Conservation (phyloP, 352 stramenopile species). For the Globisporangium ultimum region DNA sequence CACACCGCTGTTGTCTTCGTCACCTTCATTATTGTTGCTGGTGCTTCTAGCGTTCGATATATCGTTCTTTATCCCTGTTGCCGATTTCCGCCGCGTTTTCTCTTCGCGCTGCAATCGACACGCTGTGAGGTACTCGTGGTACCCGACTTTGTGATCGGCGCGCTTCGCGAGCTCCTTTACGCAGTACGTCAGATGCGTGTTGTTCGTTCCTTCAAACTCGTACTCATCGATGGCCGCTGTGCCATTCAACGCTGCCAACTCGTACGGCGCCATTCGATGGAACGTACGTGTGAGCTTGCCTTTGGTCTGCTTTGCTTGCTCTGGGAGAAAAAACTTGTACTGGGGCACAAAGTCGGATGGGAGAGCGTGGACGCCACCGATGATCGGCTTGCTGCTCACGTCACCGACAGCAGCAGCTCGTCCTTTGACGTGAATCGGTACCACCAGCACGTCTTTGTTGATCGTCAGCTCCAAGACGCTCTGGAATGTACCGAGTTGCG, state of each 20-base stretch:
- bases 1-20: slow-evolving; percentile 32
- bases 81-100: slow-evolving; percentile 26
- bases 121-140: slow-evolving; percentile 63
- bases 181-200: slow-evolving; percentile 83
- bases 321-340: slow-evolving; percentile 88
- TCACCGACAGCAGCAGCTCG: slow-evolving; percentile 53
- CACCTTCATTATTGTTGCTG: slow-evolving; percentile 26
- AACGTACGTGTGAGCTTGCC: slow-evolving; percentile 47
- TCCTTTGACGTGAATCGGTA: slow-evolving; percentile 67
- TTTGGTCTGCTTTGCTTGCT: slow-evolving; percentile 64
- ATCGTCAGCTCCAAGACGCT: slow-evolving; percentile 38
- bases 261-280: slow-evolving; percentile 58
- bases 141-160: slow-evolving; percentile 60
- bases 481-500: slow-evolving; percentile 80
- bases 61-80: slow-evolving; percentile 40
- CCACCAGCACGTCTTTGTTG: slow-evolving; percentile 39
- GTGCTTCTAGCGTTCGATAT: slow-evolving; percentile 30
- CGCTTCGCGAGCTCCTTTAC: slow-evolving; percentile 75
- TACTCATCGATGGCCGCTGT: slow-evolving; percentile 76
- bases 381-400: slow-evolving; percentile 23
- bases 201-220: slow-evolving; percentile 82
- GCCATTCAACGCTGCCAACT: slow-evolving; percentile 57
- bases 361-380: slow-evolving; percentile 63
- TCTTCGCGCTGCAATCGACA: slow-evolving; percentile 37
- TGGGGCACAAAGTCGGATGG: slow-evolving; percentile 83